Conservation (phyloP, 257 asterid genomes). For the Cinchona pubescens region DNA sequence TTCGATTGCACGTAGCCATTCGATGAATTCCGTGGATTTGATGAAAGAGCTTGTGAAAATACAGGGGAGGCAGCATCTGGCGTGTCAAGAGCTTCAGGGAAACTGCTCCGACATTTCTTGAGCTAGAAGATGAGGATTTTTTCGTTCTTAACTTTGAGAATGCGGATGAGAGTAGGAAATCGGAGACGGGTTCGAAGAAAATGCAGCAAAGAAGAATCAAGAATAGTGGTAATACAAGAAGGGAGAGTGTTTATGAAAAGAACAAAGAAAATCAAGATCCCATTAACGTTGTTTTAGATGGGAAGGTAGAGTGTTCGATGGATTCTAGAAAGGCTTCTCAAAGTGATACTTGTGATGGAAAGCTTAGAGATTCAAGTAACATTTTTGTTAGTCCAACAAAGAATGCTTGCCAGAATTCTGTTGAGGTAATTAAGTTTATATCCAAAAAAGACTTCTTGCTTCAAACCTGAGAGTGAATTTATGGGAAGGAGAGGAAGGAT, state of each 20-base stretch:
- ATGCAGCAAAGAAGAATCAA: slow-evolving; percentile 13
- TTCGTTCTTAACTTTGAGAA: slow-evolving; percentile 63
- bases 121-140: slow-evolving; percentile 63
- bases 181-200: slow-evolving; percentile 12
- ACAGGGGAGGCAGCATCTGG: slow-evolving; percentile 23
- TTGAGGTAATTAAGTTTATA: not conserved
- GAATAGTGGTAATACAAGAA: slow-evolving; percentile 18
- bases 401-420: slow-evolving; percentile 10
- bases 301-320: not conserved
- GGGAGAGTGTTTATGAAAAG: slow-evolving; percentile 17
- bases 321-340: not conserved
- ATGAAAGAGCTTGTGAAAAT: slow-evolving; percentile 26
- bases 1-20: slow-evolving; percentile 28
- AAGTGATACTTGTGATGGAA: not conserved
- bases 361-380: slow-evolving; percentile 25
- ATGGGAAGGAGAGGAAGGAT: too few relatives aligned
- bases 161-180: slow-evolving; percentile 18
- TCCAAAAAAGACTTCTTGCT: too few relatives aligned
- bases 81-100: slow-evolving; percentile 33
- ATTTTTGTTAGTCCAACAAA: slow-evolving; percentile 25
- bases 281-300: not conserved
- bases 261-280: slow-evolving; percentile 37
- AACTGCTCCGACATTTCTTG: slow-evolving; percentile 40
- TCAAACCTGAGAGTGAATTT: not conserved
- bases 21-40: slow-evolving; percentile 25